Conservation (phyloP, 2,329 filamentous ascomycete genomes). For the Elsinoe ampelina region DNA sequence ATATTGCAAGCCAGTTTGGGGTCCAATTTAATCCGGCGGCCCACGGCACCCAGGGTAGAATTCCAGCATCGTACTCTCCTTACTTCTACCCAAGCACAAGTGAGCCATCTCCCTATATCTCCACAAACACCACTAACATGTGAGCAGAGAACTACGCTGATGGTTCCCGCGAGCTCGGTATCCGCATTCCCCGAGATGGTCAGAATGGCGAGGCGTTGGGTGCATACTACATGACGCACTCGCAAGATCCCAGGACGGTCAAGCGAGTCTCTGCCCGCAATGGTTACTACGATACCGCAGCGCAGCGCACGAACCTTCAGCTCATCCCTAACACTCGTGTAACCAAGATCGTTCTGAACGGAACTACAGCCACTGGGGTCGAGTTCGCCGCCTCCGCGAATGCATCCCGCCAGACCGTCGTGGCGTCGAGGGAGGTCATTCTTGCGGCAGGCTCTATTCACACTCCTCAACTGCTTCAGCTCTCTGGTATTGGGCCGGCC, state of each 20-base stretch:
- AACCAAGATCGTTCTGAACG: constrained; percentile 22
- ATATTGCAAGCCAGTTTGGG: constrained; percentile 26
- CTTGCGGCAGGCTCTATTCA: constrained; percentile 24
- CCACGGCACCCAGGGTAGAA: constrained; percentile 29
- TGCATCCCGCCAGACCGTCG: constrained; percentile 18
- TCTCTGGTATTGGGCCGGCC: constrained; percentile 48
- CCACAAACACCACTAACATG: neutral
- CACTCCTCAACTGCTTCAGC: constrained; percentile 24
- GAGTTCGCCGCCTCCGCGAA: constrained; percentile 21
- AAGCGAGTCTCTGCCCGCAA: constrained; percentile 29
- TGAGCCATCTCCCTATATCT: neutral
- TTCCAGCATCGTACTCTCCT: constrained; percentile 5
- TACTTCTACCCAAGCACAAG: constrained; percentile 1
- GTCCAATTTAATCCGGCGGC: constrained; percentile 28
- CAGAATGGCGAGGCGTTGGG: constrained; percentile 27
- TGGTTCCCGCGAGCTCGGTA: constrained; percentile 18
- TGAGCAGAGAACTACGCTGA: constrained; percentile 1
- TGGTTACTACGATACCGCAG: constrained; percentile 30
- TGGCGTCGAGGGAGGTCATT: constrained; percentile 23
- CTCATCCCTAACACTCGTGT: constrained; percentile 25
- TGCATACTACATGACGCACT: constrained; percentile 16
- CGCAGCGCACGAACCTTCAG: constrained; percentile 35
- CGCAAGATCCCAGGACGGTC: constrained; percentile 23
- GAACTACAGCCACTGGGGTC: constrained; percentile 17
- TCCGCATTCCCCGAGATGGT: constrained; percentile 29